Evolutionary conservation across 2,329 filamentous ascomycete species (phyloP).

Genomic region (Leptosphaerulina australis): DNA sequence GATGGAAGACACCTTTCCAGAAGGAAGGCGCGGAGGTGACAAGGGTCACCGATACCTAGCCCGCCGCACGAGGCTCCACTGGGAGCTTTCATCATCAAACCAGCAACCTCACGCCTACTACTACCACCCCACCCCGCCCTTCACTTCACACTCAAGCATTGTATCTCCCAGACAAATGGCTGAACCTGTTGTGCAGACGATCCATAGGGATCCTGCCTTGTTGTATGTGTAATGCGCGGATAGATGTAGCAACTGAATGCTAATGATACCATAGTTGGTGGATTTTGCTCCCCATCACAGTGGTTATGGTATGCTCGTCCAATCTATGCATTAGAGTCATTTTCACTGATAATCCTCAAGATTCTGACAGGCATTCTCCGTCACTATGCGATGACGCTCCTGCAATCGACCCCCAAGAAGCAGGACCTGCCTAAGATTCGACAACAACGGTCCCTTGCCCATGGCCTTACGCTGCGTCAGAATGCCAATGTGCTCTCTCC

Average conservation of each 20-base stretch:
- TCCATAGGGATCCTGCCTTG: conserved; percentile 96
- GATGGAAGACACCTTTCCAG: conserved; percentile 47
- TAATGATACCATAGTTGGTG: conserved; percentile 74
- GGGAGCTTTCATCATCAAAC: conserved; percentile 32
- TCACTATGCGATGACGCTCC: conserved; percentile 93
- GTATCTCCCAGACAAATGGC: conserved; percentile 66
- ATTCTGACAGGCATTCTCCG: conserved; percentile 93
- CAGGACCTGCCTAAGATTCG: conserved; percentile 75
- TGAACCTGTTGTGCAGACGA: conserved; percentile 86
- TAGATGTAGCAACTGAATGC: conserved; percentile 12
- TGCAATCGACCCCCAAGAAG: conserved; percentile 83
- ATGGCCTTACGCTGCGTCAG: conserved; percentile 80
- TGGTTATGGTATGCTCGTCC: conserved; percentile 77
- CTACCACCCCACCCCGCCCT: conserved; percentile 22
- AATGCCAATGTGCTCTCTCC: conserved; percentile 82
- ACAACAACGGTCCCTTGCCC: conserved; percentile 82
- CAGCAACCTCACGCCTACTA: conserved; percentile 24
- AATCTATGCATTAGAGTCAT: neutral
- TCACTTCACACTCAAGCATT: conserved; percentile 21
- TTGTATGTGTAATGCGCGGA: conserved; percentile 68
- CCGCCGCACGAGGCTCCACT: conserved; percentile 36
- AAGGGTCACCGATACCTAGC: conserved; percentile 44
- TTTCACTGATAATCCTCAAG: conserved; percentile 50
- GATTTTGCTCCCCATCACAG: conserved; percentile 96
- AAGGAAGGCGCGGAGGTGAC: conserved; percentile 37